Conservation (phyloP, 176 grass and related monocot genomes). For the Olyra latifolia region DNA sequence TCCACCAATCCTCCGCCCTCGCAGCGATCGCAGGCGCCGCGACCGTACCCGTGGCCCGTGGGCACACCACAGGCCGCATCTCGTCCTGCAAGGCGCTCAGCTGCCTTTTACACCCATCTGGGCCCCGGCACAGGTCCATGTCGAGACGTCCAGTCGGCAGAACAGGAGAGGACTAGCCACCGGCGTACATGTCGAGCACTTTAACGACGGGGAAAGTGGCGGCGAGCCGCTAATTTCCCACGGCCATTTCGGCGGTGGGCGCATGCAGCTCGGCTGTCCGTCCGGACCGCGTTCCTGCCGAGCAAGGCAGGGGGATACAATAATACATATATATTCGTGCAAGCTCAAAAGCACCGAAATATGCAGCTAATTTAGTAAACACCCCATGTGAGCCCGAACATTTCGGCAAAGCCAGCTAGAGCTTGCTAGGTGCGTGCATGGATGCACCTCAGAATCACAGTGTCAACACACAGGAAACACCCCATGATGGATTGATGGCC, state of each 20-base stretch:
- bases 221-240: neutral
- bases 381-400: constrained; percentile 33
- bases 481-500: neutral
- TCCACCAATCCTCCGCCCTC: neutral
- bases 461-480: constrained; percentile 4
- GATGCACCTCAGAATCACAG: neutral
- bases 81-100: neutral
- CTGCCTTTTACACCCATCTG: neutral
- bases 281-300: neutral
- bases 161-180: neutral
- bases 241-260: neutral
- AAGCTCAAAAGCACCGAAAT: constrained; percentile 12
- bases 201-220: neutral
- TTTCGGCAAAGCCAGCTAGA: neutral
- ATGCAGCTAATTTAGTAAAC: neutral
- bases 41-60: neutral
- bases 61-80: neutral
- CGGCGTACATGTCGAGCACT: constrained; percentile 11
- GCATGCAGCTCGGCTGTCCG: neutral
- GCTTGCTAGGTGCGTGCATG: neutral
- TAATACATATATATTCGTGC: constrained; percentile 13
- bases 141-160: neutral
- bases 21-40: neutral
- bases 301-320: neutral
- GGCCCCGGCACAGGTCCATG: neutral